Evolutionary conservation across 1,139 yeast species (phyloP).

Genomic region (Candida albicans): DNA sequence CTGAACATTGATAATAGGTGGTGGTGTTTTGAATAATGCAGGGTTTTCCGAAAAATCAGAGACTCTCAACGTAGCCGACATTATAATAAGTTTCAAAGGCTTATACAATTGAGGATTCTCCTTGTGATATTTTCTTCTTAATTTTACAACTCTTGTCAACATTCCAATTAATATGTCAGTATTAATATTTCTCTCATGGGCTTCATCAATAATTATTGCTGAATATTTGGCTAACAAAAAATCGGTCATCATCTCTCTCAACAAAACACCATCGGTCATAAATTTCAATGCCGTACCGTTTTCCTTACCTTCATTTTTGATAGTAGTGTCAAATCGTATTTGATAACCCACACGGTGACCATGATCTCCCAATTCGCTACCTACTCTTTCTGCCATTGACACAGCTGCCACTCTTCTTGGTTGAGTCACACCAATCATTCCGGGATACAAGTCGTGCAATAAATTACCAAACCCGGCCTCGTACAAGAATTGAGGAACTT

Average conservation of each 20-base stretch:
- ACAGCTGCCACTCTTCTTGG: constrained; percentile 99
- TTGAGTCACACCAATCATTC: constrained; percentile 94
- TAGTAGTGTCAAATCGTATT: constrained; percentile 82
- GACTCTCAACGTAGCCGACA: constrained; percentile 97
- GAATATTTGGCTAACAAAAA: constrained; percentile 80
- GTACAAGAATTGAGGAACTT: constrained; percentile 73
- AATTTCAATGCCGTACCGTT: constrained; percentile 78
- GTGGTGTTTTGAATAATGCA: constrained; percentile 68
- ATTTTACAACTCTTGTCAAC: constrained; percentile 79
- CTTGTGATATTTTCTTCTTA: constrained; percentile 60
- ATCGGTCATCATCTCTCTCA: constrained; percentile 90
- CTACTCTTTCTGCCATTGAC: constrained; percentile 91
- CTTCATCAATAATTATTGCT: constrained; percentile 89
- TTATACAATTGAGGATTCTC: constrained; percentile 49
- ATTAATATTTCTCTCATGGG: constrained; percentile 94
- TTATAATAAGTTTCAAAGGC: constrained; percentile 68
- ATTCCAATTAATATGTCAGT: constrained; percentile 96
- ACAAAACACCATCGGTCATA: constrained; percentile 97
- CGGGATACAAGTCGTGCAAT: constrained; percentile 65
- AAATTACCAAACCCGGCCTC: constrained; percentile 84
- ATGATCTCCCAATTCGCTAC: constrained; percentile 78
- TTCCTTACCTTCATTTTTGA: constrained; percentile 50
- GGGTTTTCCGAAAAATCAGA: constrained; percentile 86
- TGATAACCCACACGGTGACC: constrained; percentile 83
- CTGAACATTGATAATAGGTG: constrained; percentile 88